phyloP scores from a whole-genome alignment of 495 filamentous ascomycete genomes.

The Filosporella fistucella region DNA sequence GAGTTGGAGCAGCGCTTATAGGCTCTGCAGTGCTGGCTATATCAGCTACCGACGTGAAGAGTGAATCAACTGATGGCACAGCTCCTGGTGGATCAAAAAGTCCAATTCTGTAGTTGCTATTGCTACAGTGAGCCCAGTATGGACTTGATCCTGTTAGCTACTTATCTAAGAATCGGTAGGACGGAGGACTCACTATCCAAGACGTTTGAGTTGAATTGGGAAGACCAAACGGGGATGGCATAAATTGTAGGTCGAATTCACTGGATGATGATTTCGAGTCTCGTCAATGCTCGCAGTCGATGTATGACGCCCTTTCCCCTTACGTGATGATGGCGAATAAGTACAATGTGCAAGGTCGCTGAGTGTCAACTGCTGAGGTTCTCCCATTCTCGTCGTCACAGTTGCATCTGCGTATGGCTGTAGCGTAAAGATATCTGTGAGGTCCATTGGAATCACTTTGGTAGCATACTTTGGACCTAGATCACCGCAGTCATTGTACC shows the following conservation, averaged over 20 bases:
- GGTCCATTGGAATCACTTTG: conserved; percentile 11
- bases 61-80: conserved; percentile 2
- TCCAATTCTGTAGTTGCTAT: conserved; percentile 7
- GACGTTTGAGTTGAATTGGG: conserved; percentile 5
- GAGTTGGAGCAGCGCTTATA: background rate
- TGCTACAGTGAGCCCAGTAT: conserved; percentile 16
- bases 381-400: conserved; percentile 3
- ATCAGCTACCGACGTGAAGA: conserved; percentile 3
- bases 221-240: conserved; percentile 14
- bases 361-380: conserved; percentile 3
- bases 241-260: conserved; percentile 8
- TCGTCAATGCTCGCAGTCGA: background rate
- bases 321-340: background rate
- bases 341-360: conserved; percentile 8
- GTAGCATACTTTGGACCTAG: conserved; percentile 16
- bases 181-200: conserved; percentile 13
- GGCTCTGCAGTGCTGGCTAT: background rate
- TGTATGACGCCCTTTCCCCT: no score
- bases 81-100: conserved; percentile 19
- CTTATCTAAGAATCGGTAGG: background rate
- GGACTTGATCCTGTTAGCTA: background rate
- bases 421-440: conserved; percentile 14
- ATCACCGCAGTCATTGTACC: conserved; percentile 9
- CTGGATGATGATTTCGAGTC: conserved; percentile 12
- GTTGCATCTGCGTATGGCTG: conserved; percentile 13